Conservation (phyloP, 192 early-diverging fungal species). For the Oehlia diaphana region DNA sequence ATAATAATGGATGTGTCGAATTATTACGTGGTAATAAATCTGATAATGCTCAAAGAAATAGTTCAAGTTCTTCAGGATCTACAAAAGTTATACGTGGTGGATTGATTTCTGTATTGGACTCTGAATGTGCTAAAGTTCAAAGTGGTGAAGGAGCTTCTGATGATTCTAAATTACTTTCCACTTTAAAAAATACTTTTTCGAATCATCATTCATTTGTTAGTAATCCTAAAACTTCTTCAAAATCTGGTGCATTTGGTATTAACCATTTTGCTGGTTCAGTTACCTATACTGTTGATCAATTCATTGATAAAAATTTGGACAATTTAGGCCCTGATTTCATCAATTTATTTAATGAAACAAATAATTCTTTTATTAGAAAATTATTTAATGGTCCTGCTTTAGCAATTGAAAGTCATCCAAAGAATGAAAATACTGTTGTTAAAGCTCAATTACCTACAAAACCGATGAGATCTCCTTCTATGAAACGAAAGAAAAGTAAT, state of each 20-base stretch:
- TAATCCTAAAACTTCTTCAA: conserved; percentile 35
- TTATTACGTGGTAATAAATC: conserved; percentile 46
- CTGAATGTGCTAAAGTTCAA: conserved; percentile 45
- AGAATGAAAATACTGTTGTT: conserved; percentile 69
- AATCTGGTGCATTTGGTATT: conserved; percentile 61
- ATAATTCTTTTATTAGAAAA: conserved; percentile 71
- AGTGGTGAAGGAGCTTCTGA: conserved; percentile 47
- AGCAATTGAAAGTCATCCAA: conserved; percentile 72
- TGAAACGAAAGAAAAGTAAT: conserved; percentile 49
- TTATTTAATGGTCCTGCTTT: conserved; percentile 76
- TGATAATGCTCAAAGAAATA: neutral
- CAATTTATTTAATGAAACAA: conserved; percentile 68
- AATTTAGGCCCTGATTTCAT: conserved; percentile 82
- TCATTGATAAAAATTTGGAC: conserved; percentile 76
- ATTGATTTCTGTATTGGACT: conserved; percentile 47
- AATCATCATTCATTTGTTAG: conserved; percentile 42
- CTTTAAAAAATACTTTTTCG: conserved; percentile 37
- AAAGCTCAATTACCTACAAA: conserved; percentile 74
- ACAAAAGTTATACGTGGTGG: conserved; percentile 36
- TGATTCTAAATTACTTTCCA: conserved; percentile 47
- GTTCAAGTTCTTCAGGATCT: conserved; percentile 13
- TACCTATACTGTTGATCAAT: conserved; percentile 77
- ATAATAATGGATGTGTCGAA: conserved; percentile 54
- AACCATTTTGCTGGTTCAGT: conserved; percentile 72
- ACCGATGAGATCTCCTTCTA: conserved; percentile 70